Conservation (phyloP, 2,329 filamentous ascomycete species). For the Aspergillus puulaauensis region DNA sequence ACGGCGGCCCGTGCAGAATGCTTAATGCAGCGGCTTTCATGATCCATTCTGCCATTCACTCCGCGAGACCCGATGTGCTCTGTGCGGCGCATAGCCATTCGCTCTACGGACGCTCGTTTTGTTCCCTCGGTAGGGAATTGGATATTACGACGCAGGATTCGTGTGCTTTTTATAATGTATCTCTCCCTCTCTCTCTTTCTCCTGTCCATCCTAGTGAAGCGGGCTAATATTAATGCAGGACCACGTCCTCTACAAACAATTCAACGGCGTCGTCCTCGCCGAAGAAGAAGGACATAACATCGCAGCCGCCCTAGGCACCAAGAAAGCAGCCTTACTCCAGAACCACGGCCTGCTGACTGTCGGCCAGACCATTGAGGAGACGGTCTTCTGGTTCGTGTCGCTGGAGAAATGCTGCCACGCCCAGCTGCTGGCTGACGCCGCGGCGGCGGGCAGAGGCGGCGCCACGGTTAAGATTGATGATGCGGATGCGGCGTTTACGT, state of each 20-base stretch:
- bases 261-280: conserved; percentile 55
- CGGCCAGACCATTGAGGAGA: conserved; percentile 50
- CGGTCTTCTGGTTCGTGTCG: conserved; percentile 55
- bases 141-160: conserved; percentile 49
- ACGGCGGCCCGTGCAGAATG: conserved; percentile 53
- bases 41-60: conserved; percentile 56
- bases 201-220: background rate
- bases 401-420: conserved; percentile 56
- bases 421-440: conserved; percentile 55
- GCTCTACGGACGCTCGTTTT: conserved; percentile 50
- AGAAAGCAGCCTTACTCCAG: conserved; percentile 54
- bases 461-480: conserved; percentile 66
- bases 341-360: conserved; percentile 56
- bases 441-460: conserved; percentile 57
- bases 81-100: conserved; percentile 58
- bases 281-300: conserved; percentile 56
- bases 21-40: conserved; percentile 53
- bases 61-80: conserved; percentile 54
- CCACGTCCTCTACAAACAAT: conserved; percentile 52
- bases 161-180: conserved; percentile 45
- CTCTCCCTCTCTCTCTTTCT: background rate
- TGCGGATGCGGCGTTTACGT: conserved; percentile 67
- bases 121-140: conserved; percentile 40
- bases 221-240: conserved; percentile 34
- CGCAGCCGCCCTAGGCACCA: conserved; percentile 47